Conservation (phyloP, 225 moss, liverwort and hornwort genomes). For the Sphagnum contortum region DNA sequence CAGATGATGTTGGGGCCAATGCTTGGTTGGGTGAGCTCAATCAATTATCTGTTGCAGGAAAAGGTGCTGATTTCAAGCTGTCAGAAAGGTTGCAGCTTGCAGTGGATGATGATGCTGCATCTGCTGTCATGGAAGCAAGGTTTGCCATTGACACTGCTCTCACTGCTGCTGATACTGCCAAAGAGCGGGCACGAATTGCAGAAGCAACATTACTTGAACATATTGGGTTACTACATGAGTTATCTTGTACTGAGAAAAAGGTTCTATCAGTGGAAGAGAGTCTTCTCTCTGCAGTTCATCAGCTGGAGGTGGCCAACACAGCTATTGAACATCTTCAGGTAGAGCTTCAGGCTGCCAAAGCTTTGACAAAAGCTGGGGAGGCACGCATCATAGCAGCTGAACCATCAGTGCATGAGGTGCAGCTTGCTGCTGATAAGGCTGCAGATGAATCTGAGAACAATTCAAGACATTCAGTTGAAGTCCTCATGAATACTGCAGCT, state of each 20-base stretch:
- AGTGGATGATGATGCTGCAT: slow-evolving; percentile 43
- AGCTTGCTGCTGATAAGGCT: slow-evolving; percentile 15
- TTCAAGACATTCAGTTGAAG: slow-evolving; percentile 39
- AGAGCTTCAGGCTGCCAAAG: slow-evolving; percentile 45
- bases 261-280: slow-evolving; percentile 44
- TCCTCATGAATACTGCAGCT: slow-evolving; percentile 26
- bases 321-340: slow-evolving; percentile 33
- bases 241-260: slow-evolving; percentile 43
- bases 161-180: slow-evolving; percentile 40
- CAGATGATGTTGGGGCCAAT: slow-evolving; percentile 44
- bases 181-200: slow-evolving; percentile 45
- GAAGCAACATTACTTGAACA: slow-evolving; percentile 44
- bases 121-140: slow-evolving; percentile 39
- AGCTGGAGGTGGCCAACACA: slow-evolving; percentile 31
- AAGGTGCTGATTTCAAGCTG: slow-evolving; percentile 37
- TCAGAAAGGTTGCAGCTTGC: slow-evolving; percentile 43
- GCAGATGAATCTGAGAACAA: slow-evolving; percentile 33
- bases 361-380: slow-evolving; percentile 26
- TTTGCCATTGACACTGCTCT: slow-evolving; percentile 53
- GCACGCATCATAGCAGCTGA: slow-evolving; percentile 47
- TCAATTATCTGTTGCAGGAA: slow-evolving; percentile 46
- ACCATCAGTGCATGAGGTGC: slow-evolving; percentile 30
- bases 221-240: slow-evolving; percentile 34
- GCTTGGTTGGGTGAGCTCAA: slow-evolving; percentile 22
- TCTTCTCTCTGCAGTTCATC: slow-evolving; percentile 23